Conservation (phyloP, 192 early-diverging fungal genomes). For the Dissophora globulifera region DNA sequence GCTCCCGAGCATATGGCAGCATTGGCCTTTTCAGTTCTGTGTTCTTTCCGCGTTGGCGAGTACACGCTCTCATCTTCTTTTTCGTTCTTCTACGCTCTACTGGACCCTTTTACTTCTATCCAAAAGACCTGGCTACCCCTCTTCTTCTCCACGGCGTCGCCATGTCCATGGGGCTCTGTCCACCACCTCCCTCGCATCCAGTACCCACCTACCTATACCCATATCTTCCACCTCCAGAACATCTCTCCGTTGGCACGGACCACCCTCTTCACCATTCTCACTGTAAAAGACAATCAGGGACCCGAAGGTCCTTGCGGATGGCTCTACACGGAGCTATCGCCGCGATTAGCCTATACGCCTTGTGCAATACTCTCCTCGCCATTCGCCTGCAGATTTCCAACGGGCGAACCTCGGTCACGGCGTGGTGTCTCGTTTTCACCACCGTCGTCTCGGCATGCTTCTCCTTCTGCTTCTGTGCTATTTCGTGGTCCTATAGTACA, state of each 20-base stretch:
- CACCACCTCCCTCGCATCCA: not conserved
- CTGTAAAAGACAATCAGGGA: not conserved
- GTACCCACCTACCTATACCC: not conserved
- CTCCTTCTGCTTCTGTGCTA: too few relatives aligned
- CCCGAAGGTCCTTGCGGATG: conserved; percentile 1
- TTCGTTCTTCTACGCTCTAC: too few relatives aligned
- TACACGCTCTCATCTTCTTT: too few relatives aligned
- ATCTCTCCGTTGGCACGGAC: not conserved
- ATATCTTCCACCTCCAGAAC: conserved; percentile 7
- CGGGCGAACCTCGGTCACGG: too few relatives aligned
- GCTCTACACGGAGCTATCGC: conserved; percentile 4
- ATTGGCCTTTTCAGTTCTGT: too few relatives aligned
- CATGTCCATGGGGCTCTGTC: not conserved
- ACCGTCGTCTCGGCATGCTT: too few relatives aligned
- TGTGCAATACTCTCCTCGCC: too few relatives aligned
- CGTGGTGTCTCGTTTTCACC: too few relatives aligned
- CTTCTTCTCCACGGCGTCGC: not conserved
- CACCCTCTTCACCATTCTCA: not conserved
- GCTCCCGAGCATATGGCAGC: too few relatives aligned
- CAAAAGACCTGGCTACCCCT: not conserved
- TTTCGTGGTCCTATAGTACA: too few relatives aligned
- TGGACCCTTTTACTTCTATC: not conserved
- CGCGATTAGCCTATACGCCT: not conserved
- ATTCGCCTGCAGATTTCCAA: too few relatives aligned
- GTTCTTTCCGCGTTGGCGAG: too few relatives aligned